Base-by-base conservation (phyloP, 2,329 filamentous ascomycete species). In the Coleophoma cylindrospora region DNA sequence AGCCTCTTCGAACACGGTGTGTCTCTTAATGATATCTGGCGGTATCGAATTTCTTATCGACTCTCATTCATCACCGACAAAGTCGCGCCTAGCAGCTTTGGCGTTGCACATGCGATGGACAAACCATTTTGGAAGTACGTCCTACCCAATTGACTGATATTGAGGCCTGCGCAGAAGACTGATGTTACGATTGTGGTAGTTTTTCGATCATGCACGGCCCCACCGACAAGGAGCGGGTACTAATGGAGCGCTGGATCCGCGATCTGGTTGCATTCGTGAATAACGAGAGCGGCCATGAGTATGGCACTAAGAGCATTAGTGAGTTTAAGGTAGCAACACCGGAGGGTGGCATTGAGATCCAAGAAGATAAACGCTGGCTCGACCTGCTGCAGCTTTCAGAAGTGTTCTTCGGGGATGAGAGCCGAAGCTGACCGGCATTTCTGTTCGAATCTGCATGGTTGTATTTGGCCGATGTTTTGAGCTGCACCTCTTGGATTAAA, bases 111-210 rank as follows among this genome's bases (percentile, higher is more conserved):
- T 53, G 67, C 68, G 4, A 72, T 71, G 70, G 70, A 73, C 36
- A 66, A 65, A 43, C 68, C 70, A 0, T 64, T 73, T 27, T 73
- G 70, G 70, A 73, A 72, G 68, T 72, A 49, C 61, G 66, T 44
- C 12, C 11, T 22, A 13, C 8, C 27, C 21, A 11, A 12, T 10
- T 36, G 14, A 19, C 34, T 21, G 15, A 34, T 15, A 14, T 22
- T n/a, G n/a, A 34, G 8, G 1, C 17, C 15, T 41, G 19, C 40
- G 7, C 34, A 27, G 27, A 27, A 27, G 27, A 27, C 27, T 27
- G 9, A 27, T 27, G 27, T 27, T 27, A 27, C 9, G 7, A 27
- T 27, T 12, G 43, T 3, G 38, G 33, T 47, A 59, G 70, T 47
- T 74, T 68, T 51, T 64, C 68, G 0, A 66, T 73, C 12, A 61